phyloP scores from a whole-genome alignment of 2,329 filamentous ascomycete species.

The Trichoderma breve region DNA sequence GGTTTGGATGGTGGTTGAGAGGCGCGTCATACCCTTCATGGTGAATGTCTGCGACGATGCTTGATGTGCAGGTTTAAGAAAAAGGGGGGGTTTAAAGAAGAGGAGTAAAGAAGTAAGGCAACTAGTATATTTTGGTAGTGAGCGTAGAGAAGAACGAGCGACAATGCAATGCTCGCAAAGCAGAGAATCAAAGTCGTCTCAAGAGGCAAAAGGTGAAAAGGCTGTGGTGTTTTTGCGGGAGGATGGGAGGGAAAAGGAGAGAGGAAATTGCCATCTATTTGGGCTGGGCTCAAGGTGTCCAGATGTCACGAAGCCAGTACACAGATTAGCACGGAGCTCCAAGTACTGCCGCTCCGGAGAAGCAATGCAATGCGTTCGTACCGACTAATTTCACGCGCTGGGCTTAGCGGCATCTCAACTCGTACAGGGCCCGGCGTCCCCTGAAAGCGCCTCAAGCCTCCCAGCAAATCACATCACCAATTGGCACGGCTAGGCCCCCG shows the following conservation, averaged over 20 bases:
- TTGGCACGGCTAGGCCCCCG: background rate
- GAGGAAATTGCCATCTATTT: conserved; percentile 1
- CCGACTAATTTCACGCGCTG: conserved; percentile 6
- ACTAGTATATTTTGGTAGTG: conserved; percentile 16
- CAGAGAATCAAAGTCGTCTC: conserved; percentile 2
- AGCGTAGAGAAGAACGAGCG: conserved; percentile 23
- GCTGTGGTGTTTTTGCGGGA: background rate
- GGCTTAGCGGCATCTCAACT: conserved; percentile 10
- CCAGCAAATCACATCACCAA: background rate
- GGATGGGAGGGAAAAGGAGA: conserved; percentile 3
- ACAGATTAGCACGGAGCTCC: background rate
- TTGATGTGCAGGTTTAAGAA: conserved; percentile 13
- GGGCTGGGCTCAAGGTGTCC: conserved; percentile 10
- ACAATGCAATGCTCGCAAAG: conserved; percentile 17
- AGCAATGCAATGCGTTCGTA: background rate
- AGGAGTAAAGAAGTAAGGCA: background rate
- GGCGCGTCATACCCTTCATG: conserved; percentile 37
- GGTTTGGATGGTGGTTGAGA: background rate
- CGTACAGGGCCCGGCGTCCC: background rate
- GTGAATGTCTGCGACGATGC: conserved; percentile 25
- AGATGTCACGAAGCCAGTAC: conserved; percentile 12
- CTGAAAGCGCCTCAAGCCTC: background rate
- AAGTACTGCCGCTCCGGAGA: conserved; percentile 8
- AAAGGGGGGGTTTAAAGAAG: conserved; percentile 3
- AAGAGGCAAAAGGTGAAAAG: background rate